A percentile compares a stretch with the other conserved stretches of the same genome.
These are phyloP conservation scores for Dalbergia oliveri DNA, from an alignment of 306 rosid species.

Conservation along the genomic window DNA sequence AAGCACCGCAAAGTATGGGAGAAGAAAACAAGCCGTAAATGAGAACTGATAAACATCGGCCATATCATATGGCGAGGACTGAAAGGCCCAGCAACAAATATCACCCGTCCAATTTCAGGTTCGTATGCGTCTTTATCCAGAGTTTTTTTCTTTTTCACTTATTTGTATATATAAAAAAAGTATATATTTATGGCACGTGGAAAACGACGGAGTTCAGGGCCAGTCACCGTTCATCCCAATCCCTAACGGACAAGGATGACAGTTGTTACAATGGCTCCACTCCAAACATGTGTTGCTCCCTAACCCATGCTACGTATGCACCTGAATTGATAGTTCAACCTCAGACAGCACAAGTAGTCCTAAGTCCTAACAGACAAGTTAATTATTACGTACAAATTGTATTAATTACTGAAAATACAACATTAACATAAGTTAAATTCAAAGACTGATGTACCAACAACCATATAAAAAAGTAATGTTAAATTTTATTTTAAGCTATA, in stretches of 20 bases:
- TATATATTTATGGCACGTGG: slow-evolving; percentile 57
- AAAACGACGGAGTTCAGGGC: slow-evolving; percentile 46
- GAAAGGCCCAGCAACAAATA: background rate
- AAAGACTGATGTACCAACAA: no score
- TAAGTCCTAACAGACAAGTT: no score
- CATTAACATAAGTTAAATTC: no score
- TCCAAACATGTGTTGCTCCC: background rate
- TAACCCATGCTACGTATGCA: slow-evolving; percentile 49
- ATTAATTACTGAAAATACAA: no score
- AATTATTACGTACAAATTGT: no score
- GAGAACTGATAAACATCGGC: background rate
- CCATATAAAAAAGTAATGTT: no score
- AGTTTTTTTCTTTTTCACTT: slow-evolving; percentile 22
- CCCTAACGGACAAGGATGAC: slow-evolving; percentile 49
- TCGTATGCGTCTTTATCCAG: background rate
- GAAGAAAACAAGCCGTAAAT: background rate
- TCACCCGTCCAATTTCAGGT: slow-evolving; percentile 4
- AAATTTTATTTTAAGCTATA: no score
- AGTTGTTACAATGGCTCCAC: slow-evolving; percentile 45
- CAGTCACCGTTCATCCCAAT: background rate
- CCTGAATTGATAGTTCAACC: slow-evolving; percentile 45
- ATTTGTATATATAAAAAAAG: background rate
- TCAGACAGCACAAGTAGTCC: no score
- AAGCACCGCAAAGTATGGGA: background rate
- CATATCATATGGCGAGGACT: background rate